A percentile compares a stretch with the other conserved stretches of the same genome.
Evolutionary conservation across 305 asterid genomes (phyloP).

Genomic region (Rubia peregrina): DNA sequence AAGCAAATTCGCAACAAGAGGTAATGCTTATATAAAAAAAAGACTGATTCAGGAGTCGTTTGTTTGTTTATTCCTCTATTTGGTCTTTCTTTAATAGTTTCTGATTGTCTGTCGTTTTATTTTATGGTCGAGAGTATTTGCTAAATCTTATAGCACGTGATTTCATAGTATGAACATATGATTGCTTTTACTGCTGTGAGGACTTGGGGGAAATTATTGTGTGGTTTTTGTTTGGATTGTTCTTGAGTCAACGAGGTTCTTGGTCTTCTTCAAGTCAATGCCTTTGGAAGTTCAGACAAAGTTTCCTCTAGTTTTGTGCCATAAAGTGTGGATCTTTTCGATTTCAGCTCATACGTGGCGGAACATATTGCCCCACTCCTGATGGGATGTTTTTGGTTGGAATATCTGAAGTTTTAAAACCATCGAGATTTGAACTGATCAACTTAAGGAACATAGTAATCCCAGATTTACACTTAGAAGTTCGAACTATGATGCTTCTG

Average conservation of each 20-base stretch:
- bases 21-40: constrained; percentile 14
- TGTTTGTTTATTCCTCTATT: not conserved
- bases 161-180: not conserved
- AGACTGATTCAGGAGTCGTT: not conserved
- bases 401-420: not conserved
- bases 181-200: not conserved
- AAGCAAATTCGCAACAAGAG: constrained; percentile 35
- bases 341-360: not conserved
- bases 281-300: not conserved
- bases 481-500: not conserved
- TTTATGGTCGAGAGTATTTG: not conserved
- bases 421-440: not conserved
- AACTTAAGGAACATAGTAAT: not conserved
- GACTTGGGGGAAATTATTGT: not conserved
- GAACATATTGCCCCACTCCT: not conserved
- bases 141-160: not conserved
- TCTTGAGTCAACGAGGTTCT: not conserved
- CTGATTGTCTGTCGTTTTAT: constrained; percentile 12
- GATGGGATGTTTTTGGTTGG: not conserved
- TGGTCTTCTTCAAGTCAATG: not conserved
- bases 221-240: not conserved
- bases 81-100: constrained; percentile 13
- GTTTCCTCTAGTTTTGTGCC: not conserved
- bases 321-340: not conserved
- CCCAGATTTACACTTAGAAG: not conserved